phyloP scores from a whole-genome alignment of 2,329 filamentous ascomycete genomes.

The Teratosphaeria destructans region DNA sequence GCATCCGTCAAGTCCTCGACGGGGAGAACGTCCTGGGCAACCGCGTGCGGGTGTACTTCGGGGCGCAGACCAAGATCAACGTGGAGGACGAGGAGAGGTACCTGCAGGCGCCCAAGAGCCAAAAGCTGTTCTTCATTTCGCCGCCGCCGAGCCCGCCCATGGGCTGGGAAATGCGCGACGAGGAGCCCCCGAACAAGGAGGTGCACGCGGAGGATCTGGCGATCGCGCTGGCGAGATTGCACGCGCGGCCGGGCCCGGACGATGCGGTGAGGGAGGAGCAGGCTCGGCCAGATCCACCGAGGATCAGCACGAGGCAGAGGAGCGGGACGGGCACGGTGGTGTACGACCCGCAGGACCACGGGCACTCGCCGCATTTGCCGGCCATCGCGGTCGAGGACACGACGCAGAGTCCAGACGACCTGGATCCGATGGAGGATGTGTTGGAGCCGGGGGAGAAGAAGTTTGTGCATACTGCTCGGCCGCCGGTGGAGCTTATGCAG shows the following conservation, averaged over 20 bases:
- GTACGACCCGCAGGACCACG: slow-evolving; percentile 53
- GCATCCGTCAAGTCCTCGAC: slow-evolving; percentile 63
- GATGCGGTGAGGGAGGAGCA: slow-evolving; percentile 18
- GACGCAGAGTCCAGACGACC: slow-evolving; percentile 35
- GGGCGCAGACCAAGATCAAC: slow-evolving; percentile 39
- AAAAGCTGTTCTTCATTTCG: slow-evolving; percentile 57
- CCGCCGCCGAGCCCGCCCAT: slow-evolving; percentile 54
- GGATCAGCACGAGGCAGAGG: slow-evolving; percentile 17
- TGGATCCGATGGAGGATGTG: slow-evolving; percentile 39
- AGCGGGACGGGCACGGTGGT: slow-evolving; percentile 50
- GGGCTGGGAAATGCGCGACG: slow-evolving; percentile 53
- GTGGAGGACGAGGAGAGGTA: slow-evolving; percentile 30
- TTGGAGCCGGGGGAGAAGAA: slow-evolving; percentile 32
- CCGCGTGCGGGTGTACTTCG: slow-evolving; percentile 56
- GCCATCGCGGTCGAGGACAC: slow-evolving; percentile 56
- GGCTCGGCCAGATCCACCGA: slow-evolving; percentile 1
- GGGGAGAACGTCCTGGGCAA: slow-evolving; percentile 63
- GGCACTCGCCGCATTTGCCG: slow-evolving; percentile 48
- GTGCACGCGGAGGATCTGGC: slow-evolving; percentile 54
- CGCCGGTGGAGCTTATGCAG: slow-evolving; percentile 48
- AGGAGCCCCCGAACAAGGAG: slow-evolving; percentile 56
- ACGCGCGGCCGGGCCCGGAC: slow-evolving; percentile 28
- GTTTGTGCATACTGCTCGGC: slow-evolving; percentile 43
- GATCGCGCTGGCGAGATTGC: slow-evolving; percentile 44
- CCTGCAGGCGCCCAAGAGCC: slow-evolving; percentile 45